Conservation (phyloP, 768 basidiomycete genomes). For the Hygrophorus pudorinus region DNA sequence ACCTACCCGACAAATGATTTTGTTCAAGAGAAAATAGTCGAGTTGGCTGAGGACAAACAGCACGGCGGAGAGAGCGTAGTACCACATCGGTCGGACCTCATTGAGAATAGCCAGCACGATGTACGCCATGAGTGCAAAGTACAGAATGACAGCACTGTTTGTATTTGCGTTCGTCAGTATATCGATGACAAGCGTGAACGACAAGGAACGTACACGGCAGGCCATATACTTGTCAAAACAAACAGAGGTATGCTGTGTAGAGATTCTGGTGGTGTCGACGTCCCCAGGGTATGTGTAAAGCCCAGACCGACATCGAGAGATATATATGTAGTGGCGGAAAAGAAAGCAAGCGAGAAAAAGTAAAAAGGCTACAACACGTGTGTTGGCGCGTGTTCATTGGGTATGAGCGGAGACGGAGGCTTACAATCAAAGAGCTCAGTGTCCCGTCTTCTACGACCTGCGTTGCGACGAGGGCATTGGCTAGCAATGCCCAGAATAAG, state of each 20-base stretch:
- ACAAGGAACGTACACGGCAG: constrained; percentile 46
- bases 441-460: constrained; percentile 93
- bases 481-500: constrained; percentile 72
- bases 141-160: constrained; percentile 52
- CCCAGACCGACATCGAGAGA: constrained; percentile 69
- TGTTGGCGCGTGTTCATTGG: not conserved
- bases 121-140: constrained; percentile 68
- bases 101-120: constrained; percentile 68
- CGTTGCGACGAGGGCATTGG: constrained; percentile 70
- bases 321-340: constrained; percentile 73
- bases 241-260: constrained; percentile 71
- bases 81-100: constrained; percentile 74
- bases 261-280: constrained; percentile 42
- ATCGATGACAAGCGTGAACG: not conserved
- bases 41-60: constrained; percentile 77
- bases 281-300: constrained; percentile 53
- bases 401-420: constrained; percentile 11
- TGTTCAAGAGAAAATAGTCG: constrained; percentile 71
- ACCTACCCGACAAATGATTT: constrained; percentile 60
- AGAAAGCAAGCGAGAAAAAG: constrained; percentile 46
- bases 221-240: constrained; percentile 73
- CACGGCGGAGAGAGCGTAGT: constrained; percentile 62
- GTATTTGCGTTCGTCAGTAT: not conserved
- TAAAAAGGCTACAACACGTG: constrained; percentile 44
- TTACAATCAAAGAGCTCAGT: constrained; percentile 52